Percentiles rank a stretch among this genome's conserved stretches.
Evolutionary conservation across 768 basidiomycete species (phyloP).

Genomic region (Lactarius hengduanensis): DNA sequence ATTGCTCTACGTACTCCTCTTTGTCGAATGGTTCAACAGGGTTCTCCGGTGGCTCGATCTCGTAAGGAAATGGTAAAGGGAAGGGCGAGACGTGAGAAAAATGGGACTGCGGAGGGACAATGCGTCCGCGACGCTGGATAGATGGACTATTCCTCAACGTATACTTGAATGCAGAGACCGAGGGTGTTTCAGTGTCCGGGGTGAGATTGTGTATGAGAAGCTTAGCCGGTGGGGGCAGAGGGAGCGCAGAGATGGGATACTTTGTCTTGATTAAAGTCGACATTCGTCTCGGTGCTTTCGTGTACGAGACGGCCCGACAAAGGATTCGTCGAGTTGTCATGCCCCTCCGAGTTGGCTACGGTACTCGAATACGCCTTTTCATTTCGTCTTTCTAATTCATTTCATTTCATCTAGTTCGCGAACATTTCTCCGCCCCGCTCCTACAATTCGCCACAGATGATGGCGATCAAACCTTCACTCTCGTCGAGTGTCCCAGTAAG

Average conservation of each 20-base stretch:
- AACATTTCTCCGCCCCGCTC: constrained; percentile 91
- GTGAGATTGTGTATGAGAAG: constrained; percentile 49
- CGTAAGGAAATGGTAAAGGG: constrained; percentile 80
- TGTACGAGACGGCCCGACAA: not conserved
- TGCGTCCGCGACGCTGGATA: constrained; percentile 65
- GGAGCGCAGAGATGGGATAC: constrained; percentile 53
- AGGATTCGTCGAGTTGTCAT: constrained; percentile 8
- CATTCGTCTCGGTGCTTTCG: not conserved
- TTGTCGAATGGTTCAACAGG: constrained; percentile 54
- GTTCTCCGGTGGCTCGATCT: constrained; percentile 55
- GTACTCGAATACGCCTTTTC: constrained; percentile 18
- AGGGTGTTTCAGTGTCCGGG: constrained; percentile 57
- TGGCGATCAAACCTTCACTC: constrained; percentile 66
- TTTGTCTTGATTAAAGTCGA: constrained; percentile 31
- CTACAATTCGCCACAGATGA: constrained; percentile 79
- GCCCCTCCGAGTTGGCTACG: constrained; percentile 34
- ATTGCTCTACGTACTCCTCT: constrained; percentile 67
- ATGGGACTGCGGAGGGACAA: constrained; percentile 58
- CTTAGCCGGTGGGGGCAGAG: constrained; percentile 45
- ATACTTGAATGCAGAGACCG: constrained; percentile 50
- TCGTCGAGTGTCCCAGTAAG: constrained; percentile 88
- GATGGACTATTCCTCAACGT: constrained; percentile 56
- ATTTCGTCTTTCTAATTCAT: not conserved
- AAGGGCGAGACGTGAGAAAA: constrained; percentile 83
- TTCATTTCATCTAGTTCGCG: constrained; percentile 52